phyloP scores from a whole-genome alignment of 352 stramenopile species.

The Globisporangium rhizosaccharum region DNA sequence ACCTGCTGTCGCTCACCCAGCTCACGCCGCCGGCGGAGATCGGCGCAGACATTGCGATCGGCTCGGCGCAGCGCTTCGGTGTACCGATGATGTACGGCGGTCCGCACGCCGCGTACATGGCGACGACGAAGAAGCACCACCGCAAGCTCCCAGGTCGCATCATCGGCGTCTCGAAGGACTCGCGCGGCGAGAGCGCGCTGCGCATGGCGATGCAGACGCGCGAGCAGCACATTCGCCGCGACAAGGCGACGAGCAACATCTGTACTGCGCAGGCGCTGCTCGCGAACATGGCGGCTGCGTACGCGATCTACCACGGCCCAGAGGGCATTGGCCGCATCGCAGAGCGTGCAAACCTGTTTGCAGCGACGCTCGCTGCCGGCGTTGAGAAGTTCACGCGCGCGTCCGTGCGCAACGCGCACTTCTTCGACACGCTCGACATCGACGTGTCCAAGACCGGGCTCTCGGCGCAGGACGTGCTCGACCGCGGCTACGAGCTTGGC shows the following conservation, averaged over 20 bases:
- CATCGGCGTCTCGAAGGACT: slow-evolving; percentile 98
- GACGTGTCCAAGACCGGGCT: slow-evolving; percentile 80
- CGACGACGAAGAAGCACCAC: slow-evolving; percentile 94
- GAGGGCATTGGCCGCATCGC: slow-evolving; percentile 94
- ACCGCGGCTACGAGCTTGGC: slow-evolving; percentile 52
- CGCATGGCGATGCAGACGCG: slow-evolving; percentile 99
- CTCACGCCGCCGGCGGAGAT: slow-evolving; percentile 92
- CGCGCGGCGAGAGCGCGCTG: slow-evolving; percentile 91
- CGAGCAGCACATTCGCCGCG: slow-evolving; percentile 98
- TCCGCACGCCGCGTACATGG: slow-evolving; percentile 97
- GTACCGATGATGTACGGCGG: slow-evolving; percentile 99
- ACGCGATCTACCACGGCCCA: slow-evolving; percentile 98
- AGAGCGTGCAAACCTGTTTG: slow-evolving; percentile 90
- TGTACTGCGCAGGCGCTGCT: slow-evolving; percentile 98
- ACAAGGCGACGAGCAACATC: slow-evolving; percentile 99
- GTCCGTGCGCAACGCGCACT: slow-evolving; percentile 64
- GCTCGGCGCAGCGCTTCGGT: slow-evolving; percentile 97
- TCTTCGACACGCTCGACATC: slow-evolving; percentile 97
- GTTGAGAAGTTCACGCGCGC: slow-evolving; percentile 83
- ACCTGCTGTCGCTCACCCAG: slow-evolving; percentile 95
- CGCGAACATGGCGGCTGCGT: slow-evolving; percentile 98
- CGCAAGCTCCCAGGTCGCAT: slow-evolving; percentile 98
- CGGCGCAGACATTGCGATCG: slow-evolving; percentile 97
- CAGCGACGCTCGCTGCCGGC: slow-evolving; percentile 83
- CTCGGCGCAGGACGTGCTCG: slow-evolving; percentile 72